Base-by-base conservation (phyloP, 306 rosid genomes). In the Malus sylvestris region DNA sequence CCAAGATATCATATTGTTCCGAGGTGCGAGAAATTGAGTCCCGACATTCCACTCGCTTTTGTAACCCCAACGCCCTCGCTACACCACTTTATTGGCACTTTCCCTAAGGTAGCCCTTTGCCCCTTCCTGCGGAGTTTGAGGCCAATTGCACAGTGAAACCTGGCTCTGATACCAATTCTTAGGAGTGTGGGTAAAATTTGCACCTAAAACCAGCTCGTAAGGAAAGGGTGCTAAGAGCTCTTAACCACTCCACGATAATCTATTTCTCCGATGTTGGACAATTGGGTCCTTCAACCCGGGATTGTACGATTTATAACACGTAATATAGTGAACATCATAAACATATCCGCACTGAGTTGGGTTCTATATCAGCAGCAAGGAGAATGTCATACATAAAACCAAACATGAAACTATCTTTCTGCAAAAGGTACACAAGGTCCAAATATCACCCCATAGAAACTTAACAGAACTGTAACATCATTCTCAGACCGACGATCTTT, bases 401-500 rank as follows among this genome's bases (percentile, higher is more conserved):
- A 14, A 72, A 14, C 66, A 72, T 22, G 52, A 35, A 71, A 57
- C 45, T 35, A 72, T 72, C 30, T 52, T 71, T 19, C 30, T 32
- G 75, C 20, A 16, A 22, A 72, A 35, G 66, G 51, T 12, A 33
- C 52, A 73, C 68, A 59, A 40, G 58, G 68, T 74, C 19, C 70
- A 29, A 30, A 45, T 8, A 29, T 63, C 60, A 29, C 45, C 35
- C 5, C 27, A 58, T 23, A 74, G 22, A 73, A 44, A 44, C 6
- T 10, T 3, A 32, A 61, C 70, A 51, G 33, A 68, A 35, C 63
- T 3, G 29, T 59, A 71, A 15, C 70, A 62, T 16, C n/a, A 7
- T 57, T 49, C 68, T 64, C 75, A 46, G 83, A 78, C 70, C 62
- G 77, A 73, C 23, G 51, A 80, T 60, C 38, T 77, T 81, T 76